These are phyloP conservation scores for Lycium barbarum DNA, from an alignment of 257 asterid genomes.

Conservation along the genomic window DNA sequence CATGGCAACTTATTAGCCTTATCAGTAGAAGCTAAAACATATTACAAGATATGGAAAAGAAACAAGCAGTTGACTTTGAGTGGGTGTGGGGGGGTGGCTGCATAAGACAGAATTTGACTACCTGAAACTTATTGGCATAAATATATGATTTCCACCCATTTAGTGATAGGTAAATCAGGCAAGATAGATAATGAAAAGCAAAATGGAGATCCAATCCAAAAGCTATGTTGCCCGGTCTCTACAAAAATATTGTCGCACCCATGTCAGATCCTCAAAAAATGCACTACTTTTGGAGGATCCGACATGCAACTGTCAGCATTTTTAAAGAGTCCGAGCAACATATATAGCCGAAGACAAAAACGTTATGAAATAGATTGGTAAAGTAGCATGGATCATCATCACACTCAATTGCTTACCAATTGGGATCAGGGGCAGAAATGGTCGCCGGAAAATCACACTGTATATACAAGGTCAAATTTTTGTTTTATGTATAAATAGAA, in stretches of 20 bases:
- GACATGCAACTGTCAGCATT: too few relatives aligned
- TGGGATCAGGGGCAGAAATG: not conserved
- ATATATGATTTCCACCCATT: not conserved
- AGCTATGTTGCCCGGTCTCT: not conserved
- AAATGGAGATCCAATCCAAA: not conserved
- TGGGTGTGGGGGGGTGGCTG: not conserved
- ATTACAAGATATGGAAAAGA: conserved; percentile 2
- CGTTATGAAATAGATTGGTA: not conserved
- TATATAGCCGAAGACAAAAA: too few relatives aligned
- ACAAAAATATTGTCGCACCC: too few relatives aligned
- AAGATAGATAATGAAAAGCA: not conserved
- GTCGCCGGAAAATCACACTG: too few relatives aligned
- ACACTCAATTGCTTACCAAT: not conserved
- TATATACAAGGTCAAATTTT: too few relatives aligned
- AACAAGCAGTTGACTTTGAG: not conserved
- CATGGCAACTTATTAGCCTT: not conserved
- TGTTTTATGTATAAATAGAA: too few relatives aligned
- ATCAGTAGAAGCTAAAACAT: not conserved
- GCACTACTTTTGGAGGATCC: too few relatives aligned
- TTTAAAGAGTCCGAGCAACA: too few relatives aligned
- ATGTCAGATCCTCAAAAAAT: too few relatives aligned
- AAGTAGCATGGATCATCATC: not conserved
- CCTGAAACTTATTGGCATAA: not conserved
- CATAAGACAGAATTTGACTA: not conserved
- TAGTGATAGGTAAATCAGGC: not conserved